Evolutionary conservation across 306 rosid genomes (phyloP), one percentile per base, ranked within the genome.

Genomic region (Lathyrus tuberosus): DNA sequence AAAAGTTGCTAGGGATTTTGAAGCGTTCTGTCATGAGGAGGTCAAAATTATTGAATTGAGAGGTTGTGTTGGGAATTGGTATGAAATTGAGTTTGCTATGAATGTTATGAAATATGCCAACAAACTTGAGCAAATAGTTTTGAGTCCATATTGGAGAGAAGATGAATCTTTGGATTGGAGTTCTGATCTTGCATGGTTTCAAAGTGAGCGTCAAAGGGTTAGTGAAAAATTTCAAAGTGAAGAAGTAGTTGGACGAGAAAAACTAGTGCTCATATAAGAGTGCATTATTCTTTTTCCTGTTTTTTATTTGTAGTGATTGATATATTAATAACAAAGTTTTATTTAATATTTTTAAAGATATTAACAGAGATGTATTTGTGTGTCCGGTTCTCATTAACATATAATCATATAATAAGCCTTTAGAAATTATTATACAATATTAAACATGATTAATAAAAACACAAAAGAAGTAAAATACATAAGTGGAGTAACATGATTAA

Each of bases 11-110:
- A 22, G 24, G 8, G 59, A 52, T 11, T 1, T 52, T 20, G 59
- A 52, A 37, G 54, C 9, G 8, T 69, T 41, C 14, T 20, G 40
- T 37, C 73, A 53, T 16, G 16, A 20, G 0, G 26, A 53, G 52
- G 20, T 69, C 6, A 18, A 35, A 51, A 49, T 67, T 33, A 51
- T 67, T 33, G 64, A 69, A 33, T 0, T 69, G 37, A 4, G 64
- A 18, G 64, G 63, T 4, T 69, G 73, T 37, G 37, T 37, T 53
- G 63, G 63, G 1, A 69, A 69, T 11, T 13, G 26, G 38, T 69
- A 69, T 38, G 73, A 69, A 69, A 53, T 35, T 20, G 73, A 69
- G 26, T 13, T 69, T 20, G 63, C 12, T 5, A 13, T 52, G 73
- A 52, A 37, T 37, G 49, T 38, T 8, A 6, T 52, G 3, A 52